Percentiles rank a stretch among this genome's conserved stretches.
Conservation (phyloP, 345 rosid species). For the Streptanthus diversifolius region DNA sequence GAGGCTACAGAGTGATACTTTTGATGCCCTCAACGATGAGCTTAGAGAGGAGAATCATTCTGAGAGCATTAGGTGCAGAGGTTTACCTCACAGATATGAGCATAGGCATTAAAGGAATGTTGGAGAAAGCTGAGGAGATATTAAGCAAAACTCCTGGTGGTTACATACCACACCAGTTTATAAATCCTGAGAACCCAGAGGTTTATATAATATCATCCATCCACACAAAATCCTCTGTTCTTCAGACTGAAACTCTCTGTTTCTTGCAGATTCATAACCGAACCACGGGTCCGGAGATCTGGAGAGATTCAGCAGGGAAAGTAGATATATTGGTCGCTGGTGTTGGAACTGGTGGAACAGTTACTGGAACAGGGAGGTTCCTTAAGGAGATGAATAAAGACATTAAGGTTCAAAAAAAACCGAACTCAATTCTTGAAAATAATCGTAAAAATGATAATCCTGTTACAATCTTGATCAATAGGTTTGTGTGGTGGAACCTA, state of each 20-base stretch:
- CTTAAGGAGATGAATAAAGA: slow-evolving; percentile 60
- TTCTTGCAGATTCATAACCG: slow-evolving; percentile 58
- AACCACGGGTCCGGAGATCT: slow-evolving; percentile 66
- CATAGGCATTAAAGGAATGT: slow-evolving; percentile 36
- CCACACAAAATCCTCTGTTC: background rate
- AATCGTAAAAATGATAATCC: background rate
- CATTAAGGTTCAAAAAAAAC: slow-evolving; percentile 43
- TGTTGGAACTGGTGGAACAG: slow-evolving; percentile 62
- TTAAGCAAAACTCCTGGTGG: slow-evolving; percentile 51
- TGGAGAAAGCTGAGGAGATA: slow-evolving; percentile 50
- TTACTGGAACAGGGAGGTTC: slow-evolving; percentile 56
- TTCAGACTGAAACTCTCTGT: background rate
- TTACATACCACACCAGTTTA: slow-evolving; percentile 33
- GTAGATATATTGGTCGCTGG: slow-evolving; percentile 55
- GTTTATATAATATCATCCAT: slow-evolving; percentile 29
- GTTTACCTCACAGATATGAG: slow-evolving; percentile 43
- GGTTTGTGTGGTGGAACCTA: slow-evolving; percentile 37
- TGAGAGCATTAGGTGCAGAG: slow-evolving; percentile 74
- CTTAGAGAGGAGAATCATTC: slow-evolving; percentile 60
- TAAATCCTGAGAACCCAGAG: slow-evolving; percentile 55
- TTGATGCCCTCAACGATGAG: slow-evolving; percentile 57
- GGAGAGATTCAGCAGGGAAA: slow-evolving; percentile 53
- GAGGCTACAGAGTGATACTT: slow-evolving; percentile 56
- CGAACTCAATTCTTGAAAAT: background rate
- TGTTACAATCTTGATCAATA: slow-evolving; percentile 8